Percentiles rank a stretch among this genome's conserved stretches.
Conservation (phyloP, 345 rosid species). For the Populus tremula region DNA sequence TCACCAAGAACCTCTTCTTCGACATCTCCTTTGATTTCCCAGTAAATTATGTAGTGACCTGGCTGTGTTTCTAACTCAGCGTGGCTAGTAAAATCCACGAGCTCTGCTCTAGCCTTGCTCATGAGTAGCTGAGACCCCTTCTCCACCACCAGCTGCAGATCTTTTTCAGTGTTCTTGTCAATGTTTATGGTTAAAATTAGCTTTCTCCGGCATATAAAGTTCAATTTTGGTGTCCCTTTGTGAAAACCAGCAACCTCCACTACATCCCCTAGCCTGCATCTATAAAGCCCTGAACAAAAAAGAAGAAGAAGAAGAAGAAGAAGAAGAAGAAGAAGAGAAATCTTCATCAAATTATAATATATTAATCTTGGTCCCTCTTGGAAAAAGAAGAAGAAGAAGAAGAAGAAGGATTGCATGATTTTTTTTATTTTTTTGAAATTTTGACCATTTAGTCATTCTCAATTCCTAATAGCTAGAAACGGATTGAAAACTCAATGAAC, state of each 20-base stretch:
- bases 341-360: not conserved
- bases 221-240: slow-evolving; percentile 72
- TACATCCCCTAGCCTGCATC: slow-evolving; percentile 80
- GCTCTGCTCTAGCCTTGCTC: slow-evolving; percentile 51
- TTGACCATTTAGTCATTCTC: not conserved
- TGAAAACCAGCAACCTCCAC: slow-evolving; percentile 86
- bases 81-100: slow-evolving; percentile 86
- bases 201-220: slow-evolving; percentile 85
- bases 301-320: not conserved
- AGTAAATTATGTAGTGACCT: slow-evolving; percentile 83
- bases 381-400: not conserved
- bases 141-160: slow-evolving; percentile 79
- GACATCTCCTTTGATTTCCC: slow-evolving; percentile 86
- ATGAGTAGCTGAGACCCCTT: slow-evolving; percentile 49
- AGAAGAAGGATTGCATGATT: not conserved
- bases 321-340: not conserved
- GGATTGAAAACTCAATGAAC: not conserved
- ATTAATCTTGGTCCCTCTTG: not conserved
- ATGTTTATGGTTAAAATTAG: slow-evolving; percentile 75
- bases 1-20: slow-evolving; percentile 58
- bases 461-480: not conserved
- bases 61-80: slow-evolving; percentile 52
- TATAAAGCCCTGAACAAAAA: slow-evolving; percentile 56
- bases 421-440: not conserved
- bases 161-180: slow-evolving; percentile 94